Percentiles rank a stretch among this genome's conserved stretches.
Conservation (phyloP, 2,329 filamentous ascomycete genomes). For the Capronia epimyces region DNA sequence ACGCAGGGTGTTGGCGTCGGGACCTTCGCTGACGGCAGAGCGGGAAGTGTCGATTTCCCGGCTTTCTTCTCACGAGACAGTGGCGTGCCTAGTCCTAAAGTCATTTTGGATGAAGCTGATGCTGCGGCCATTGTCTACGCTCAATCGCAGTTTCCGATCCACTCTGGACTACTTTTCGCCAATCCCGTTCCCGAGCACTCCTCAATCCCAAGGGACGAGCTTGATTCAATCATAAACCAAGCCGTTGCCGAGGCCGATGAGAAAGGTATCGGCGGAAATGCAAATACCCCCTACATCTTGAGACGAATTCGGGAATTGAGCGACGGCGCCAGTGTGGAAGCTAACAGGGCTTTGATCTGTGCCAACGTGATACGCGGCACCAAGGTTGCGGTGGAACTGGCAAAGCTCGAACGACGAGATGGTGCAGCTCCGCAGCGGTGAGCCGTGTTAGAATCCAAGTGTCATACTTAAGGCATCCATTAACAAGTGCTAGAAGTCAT, state of each 20-base stretch:
- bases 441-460: constrained; percentile 20
- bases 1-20: constrained; percentile 70
- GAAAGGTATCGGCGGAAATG: constrained; percentile 63
- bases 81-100: constrained; percentile 69
- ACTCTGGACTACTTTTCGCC: constrained; percentile 78
- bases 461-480: neutral
- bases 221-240: constrained; percentile 62
- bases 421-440: constrained; percentile 23
- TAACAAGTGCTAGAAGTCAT: constrained; percentile 14
- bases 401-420: constrained; percentile 44
- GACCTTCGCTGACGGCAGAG: constrained; percentile 80
- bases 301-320: constrained; percentile 73
- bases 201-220: constrained; percentile 65
- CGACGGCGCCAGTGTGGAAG: constrained; percentile 61
- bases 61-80: constrained; percentile 91
- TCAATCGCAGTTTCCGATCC: constrained; percentile 65
- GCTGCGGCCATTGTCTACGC: constrained; percentile 85
- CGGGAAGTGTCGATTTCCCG: constrained; percentile 68
- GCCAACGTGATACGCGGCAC: constrained; percentile 62
- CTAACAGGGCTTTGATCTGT: constrained; percentile 67
- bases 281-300: constrained; percentile 81
- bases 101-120: constrained; percentile 68
- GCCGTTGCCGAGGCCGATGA: constrained; percentile 61
- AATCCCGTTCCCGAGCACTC: constrained; percentile 73
- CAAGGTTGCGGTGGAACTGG: constrained; percentile 58